Percentiles rank a stretch among this genome's conserved stretches.
phyloP scores from a whole-genome alignment of 257 asterid genomes.

The Solanum phureja region DNA sequence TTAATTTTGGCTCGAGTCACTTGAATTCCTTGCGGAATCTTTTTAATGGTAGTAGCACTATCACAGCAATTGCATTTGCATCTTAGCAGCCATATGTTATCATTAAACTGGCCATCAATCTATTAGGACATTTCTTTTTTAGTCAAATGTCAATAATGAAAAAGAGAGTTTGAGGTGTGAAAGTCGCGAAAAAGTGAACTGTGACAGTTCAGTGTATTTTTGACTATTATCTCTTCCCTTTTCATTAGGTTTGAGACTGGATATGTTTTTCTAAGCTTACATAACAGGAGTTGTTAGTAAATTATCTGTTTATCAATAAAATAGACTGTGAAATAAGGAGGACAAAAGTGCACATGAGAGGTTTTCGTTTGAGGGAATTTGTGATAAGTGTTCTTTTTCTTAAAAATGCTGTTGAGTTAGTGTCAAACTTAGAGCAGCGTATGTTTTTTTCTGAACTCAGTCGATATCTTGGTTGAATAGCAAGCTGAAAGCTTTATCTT shows the following conservation, averaged over 20 bases:
- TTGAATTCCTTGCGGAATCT: not conserved
- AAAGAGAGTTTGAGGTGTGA: not conserved
- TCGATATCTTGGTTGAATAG: not conserved
- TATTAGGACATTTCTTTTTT: not conserved
- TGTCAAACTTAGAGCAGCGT: not conserved
- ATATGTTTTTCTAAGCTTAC: not conserved
- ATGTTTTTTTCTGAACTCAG: not conserved
- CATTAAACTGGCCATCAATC: not conserved
- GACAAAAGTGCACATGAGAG: not conserved
- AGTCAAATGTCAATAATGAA: not conserved
- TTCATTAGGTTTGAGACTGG: not conserved
- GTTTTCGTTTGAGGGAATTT: not conserved
- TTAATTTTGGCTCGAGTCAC: not conserved
- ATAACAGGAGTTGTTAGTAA: not conserved
- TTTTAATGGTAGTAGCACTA: not conserved
- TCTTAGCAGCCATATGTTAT: not conserved
- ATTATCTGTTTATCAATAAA: not conserved
- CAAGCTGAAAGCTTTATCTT: not conserved
- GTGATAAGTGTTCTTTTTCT: not conserved
- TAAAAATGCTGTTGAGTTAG: not conserved
- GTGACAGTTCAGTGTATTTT: not conserved
- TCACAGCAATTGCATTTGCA: not conserved
- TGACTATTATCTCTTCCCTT: not conserved
- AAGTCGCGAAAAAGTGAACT: not conserved
- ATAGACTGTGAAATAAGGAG: not conserved